Percentiles rank a stretch among this genome's conserved stretches.
phyloP scores from a whole-genome alignment of 2,329 filamentous ascomycete species.

The Alternaria ethzedia region DNA sequence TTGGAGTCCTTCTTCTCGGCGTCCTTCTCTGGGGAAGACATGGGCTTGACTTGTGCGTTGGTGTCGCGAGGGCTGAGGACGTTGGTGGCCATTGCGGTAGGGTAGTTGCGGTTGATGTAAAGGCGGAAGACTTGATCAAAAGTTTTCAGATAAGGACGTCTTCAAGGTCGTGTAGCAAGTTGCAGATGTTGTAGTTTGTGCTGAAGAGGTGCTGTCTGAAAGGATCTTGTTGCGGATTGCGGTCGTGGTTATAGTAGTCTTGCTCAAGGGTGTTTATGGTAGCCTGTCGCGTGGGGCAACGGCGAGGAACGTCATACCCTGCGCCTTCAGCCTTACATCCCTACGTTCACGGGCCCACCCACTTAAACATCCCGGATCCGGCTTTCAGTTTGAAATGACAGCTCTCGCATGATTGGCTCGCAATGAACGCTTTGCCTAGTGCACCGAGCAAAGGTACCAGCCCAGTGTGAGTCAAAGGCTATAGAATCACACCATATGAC shows the following conservation, averaged over 20 bases:
- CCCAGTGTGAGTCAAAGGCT: conserved; percentile 8
- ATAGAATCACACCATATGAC: background rate
- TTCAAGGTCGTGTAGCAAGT: background rate
- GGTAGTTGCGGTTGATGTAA: background rate
- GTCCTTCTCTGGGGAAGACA: conserved; percentile 31
- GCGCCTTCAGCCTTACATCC: conserved; percentile 1
- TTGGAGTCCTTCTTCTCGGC: conserved; percentile 43
- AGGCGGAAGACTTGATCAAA: background rate
- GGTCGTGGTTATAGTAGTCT: conserved; percentile 7
- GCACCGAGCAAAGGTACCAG: background rate
- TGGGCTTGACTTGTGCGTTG: conserved; percentile 58
- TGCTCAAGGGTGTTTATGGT: conserved; percentile 12
- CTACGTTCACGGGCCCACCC: background rate
- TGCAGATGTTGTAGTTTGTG: background rate
- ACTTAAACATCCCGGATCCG: background rate
- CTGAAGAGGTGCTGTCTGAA: background rate
- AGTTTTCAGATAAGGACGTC: background rate
- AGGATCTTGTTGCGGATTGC: background rate
- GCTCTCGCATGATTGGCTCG: background rate
- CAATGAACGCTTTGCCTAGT: background rate
- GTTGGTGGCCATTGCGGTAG: conserved; percentile 61
- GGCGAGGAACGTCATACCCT: conserved; percentile 18
- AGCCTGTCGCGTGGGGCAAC: conserved; percentile 19
- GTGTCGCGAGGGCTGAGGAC: conserved; percentile 70
- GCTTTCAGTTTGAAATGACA: background rate